Evolutionary conservation across 2,329 filamentous ascomycete species (phyloP), one percentile per base, ranked within the genome.

Genomic region (Mollisia scopiformis): DNA sequence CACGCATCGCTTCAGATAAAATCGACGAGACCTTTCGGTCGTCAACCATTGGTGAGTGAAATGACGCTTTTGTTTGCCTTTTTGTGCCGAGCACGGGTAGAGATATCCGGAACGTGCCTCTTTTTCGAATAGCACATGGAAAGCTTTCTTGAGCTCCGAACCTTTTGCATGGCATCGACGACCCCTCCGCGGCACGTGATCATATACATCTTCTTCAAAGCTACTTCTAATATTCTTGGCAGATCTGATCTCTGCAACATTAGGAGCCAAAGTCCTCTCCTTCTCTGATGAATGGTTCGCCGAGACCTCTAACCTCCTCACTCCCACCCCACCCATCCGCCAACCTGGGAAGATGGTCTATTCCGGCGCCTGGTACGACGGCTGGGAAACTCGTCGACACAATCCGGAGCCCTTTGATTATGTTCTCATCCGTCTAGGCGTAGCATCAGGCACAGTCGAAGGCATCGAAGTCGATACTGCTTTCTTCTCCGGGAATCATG

Each of bases 401-500:
- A 90, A 90, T 74, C 71, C 79, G 11, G 83, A 82, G 62, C 79
- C 83, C 0, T 89, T 88, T 68, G 87, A 90, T 77, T 90, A 86
- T 81, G 87, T 87, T 21, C 79, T 89, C 62, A 82, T 89, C 63
- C 83, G 86, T 58, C 79, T 90, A 6, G 87, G 87, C 51, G 87
- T 90, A 37, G 84, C 89, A 10, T 91, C 88, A 1, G 91, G 90
- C 50, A 88, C 82, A 16, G 84, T 94, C 28, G 82, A 85, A 62
- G 91, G 91, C 16, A 79, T 93, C 51, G 91, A 94, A 77, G 82
- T 94, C 65, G 90, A 94, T 76, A 94, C 91, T 2, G 86, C 89
- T 53, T 91, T 88, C 79, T 95, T 94, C 81, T 87, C 84, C 62
- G 91, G 91, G 62, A 94, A 94, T 77, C 88, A 94, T 72, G 91